Evolutionary conservation across 2,329 filamentous ascomycete species (phyloP).

Genomic region (Hymenoscyphus albidus): DNA sequence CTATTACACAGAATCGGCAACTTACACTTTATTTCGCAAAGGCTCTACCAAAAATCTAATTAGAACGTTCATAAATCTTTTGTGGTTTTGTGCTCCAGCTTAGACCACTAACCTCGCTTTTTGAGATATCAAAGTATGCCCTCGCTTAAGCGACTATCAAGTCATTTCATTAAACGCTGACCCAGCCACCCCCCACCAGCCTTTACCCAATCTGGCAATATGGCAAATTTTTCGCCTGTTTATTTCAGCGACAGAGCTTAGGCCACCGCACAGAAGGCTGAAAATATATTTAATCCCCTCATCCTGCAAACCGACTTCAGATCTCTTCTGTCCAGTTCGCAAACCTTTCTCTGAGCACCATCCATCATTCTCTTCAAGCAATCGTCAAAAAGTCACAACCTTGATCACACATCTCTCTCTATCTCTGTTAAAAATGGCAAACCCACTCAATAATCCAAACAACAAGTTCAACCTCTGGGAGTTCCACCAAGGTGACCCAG

Average conservation of each 20-base stretch:
- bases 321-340: not conserved
- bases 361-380: not conserved
- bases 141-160: not conserved
- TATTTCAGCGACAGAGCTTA: not conserved
- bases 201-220: not conserved
- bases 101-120: not conserved
- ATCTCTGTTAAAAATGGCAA: not conserved
- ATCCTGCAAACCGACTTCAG: not conserved
- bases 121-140: not conserved
- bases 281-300: not conserved
- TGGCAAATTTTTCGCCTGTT: not conserved
- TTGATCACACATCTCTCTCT: not conserved
- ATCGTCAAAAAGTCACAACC: not conserved
- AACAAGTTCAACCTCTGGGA: conserved; percentile 1
- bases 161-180: not conserved
- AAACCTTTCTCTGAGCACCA: not conserved
- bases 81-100: not conserved
- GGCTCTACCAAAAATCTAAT: not conserved
- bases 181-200: not conserved
- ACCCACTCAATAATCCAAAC: not conserved
- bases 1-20: too few relatives aligned
- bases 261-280: not conserved
- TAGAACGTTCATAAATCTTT: not conserved
- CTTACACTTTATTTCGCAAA: not conserved
- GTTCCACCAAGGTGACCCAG: not conserved